phyloP scores from a whole-genome alignment of 1,284 basidiomycete species.

The Sparassis latifolia region DNA sequence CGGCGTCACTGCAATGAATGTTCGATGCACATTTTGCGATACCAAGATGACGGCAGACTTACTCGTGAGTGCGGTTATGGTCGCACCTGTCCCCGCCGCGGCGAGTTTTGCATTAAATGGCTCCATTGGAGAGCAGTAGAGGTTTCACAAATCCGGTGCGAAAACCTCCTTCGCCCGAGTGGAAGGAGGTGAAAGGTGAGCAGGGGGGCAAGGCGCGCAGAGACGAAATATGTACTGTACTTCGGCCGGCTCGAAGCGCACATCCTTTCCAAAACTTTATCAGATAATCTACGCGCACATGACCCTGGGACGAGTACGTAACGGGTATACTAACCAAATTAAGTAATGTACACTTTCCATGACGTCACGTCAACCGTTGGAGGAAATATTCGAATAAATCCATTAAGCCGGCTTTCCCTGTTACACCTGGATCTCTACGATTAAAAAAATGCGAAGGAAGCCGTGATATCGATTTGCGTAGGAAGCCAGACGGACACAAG shows the following conservation, averaged over 20 bases:
- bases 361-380: not conserved
- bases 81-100: constrained; percentile 77
- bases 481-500: constrained; percentile 1
- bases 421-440: constrained; percentile 6
- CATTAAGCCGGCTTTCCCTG: constrained; percentile 4
- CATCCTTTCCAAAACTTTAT: too few species aligned
- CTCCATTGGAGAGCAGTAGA: constrained; percentile 43
- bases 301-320: too few species aligned
- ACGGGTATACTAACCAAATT: too few species aligned
- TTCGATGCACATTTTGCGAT: not conserved
- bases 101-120: constrained; percentile 72
- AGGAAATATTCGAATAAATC: constrained; percentile 7
- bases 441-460: constrained; percentile 7
- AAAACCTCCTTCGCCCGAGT: not conserved
- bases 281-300: too few species aligned
- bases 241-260: too few species aligned
- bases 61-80: constrained; percentile 82
- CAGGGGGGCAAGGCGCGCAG: too few species aligned
- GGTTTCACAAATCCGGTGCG: not conserved
- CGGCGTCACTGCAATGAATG: constrained; percentile 70
- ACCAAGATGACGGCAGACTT: constrained; percentile 20
- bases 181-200: not conserved
- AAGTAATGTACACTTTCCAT: too few species aligned
- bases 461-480: constrained; percentile 6
- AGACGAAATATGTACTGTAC: too few species aligned